phyloP scores from a whole-genome alignment of 805 yeast genomes.

The Brettanomyces bruxellensis region DNA sequence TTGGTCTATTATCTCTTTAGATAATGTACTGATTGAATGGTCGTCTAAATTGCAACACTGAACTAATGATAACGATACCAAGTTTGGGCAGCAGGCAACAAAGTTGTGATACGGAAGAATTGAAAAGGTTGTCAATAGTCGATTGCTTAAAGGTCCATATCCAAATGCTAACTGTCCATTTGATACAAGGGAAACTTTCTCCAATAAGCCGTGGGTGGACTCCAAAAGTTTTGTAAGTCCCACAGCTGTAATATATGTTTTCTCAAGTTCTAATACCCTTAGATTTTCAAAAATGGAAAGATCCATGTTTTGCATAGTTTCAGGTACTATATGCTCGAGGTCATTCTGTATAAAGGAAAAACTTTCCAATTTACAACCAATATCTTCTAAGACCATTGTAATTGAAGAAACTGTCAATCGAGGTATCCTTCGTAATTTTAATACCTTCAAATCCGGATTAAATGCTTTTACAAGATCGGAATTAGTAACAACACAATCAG shows the following conservation, averaged over 20 bases:
- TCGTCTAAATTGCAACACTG: constrained; percentile 15
- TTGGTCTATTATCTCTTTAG: constrained; percentile 5
- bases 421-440: background rate
- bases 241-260: background rate
- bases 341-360: background rate
- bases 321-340: constrained; percentile 1
- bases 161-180: background rate
- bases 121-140: background rate
- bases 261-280: background rate
- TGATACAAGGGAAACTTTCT: background rate
- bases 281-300: constrained; percentile 2
- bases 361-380: background rate
- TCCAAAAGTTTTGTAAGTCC: background rate
- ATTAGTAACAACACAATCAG: background rate
- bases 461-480: constrained; percentile 6
- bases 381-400: background rate
- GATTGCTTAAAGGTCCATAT: background rate
- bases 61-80: constrained; percentile 9
- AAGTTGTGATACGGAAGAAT: constrained; percentile 5
- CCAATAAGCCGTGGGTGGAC: background rate
- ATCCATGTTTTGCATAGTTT: background rate
- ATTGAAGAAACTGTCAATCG: background rate
- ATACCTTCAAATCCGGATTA: background rate
- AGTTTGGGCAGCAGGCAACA: constrained; percentile 6
- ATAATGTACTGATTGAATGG: constrained; percentile 9